Evolutionary conservation across 2,329 filamentous ascomycete species (phyloP).

Genomic region (Tolypocladium endophyticum): DNA sequence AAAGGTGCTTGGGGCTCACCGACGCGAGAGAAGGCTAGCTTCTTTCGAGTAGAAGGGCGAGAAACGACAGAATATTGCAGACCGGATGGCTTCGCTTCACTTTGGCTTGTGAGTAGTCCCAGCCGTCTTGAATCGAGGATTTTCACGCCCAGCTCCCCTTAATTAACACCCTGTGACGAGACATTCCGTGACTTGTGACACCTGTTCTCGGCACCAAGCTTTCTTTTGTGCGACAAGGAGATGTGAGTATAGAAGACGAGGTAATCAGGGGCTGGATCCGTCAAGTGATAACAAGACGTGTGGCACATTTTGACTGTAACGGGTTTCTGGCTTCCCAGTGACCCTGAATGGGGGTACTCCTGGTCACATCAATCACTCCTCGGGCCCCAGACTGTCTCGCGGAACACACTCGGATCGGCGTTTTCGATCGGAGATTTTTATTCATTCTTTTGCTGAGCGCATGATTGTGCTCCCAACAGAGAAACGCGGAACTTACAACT

Average conservation of each 20-base stretch:
- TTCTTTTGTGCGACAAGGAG: background rate
- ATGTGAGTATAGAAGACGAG: background rate
- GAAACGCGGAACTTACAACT: background rate
- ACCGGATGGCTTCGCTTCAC: background rate
- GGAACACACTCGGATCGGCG: background rate
- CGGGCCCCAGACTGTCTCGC: background rate
- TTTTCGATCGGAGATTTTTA: background rate
- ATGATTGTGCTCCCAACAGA: background rate
- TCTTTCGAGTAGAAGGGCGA: too few species aligned
- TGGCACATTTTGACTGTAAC: background rate
- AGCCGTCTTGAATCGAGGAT: background rate
- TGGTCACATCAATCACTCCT: background rate
- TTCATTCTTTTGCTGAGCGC: background rate
- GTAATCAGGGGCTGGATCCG: background rate
- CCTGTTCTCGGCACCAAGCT: background rate
- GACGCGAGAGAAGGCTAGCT: background rate
- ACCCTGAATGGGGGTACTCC: background rate
- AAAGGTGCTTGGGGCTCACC: background rate
- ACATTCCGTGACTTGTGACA: background rate
- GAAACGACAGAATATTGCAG: too few species aligned
- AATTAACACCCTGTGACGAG: background rate
- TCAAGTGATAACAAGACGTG: background rate
- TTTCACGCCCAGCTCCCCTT: background rate
- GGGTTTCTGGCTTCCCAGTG: background rate
- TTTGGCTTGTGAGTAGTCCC: background rate